Evolutionary conservation across 345 rosid species (phyloP).

Genomic region (Tarenaya hassleriana): DNA sequence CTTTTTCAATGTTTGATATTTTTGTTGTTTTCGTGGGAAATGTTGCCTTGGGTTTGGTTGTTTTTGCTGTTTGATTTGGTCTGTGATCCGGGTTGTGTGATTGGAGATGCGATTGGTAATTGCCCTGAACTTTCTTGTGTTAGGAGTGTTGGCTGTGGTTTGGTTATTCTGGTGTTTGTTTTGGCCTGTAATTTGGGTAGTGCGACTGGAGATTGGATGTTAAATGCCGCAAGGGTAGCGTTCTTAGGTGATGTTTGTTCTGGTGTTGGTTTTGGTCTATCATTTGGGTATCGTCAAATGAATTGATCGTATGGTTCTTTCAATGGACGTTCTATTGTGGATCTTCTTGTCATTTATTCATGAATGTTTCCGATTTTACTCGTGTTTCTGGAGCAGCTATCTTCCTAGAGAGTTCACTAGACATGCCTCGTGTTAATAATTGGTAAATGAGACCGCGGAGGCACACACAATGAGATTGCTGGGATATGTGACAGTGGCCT

Average conservation of each 20-base stretch:
- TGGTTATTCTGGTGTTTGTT: neutral
- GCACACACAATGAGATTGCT: neutral
- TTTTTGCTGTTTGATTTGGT: neutral
- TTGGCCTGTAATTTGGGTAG: no score
- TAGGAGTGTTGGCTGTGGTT: neutral
- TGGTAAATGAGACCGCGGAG: conserved; percentile 1
- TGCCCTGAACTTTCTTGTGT: no score
- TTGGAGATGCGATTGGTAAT: neutral
- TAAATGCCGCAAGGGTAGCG: no score
- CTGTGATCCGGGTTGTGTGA: neutral
- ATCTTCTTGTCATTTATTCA: no score
- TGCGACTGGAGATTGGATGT: no score
- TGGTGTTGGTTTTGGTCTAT: no score
- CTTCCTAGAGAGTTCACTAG: neutral
- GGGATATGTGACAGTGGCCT: no score
- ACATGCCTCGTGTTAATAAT: neutral
- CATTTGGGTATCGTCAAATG: no score
- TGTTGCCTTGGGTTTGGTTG: conserved; percentile 5
- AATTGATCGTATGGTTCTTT: no score
- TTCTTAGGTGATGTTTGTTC: no score
- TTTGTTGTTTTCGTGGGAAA: no score
- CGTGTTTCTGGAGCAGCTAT: neutral
- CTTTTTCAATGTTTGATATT: neutral
- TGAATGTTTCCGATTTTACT: neutral
- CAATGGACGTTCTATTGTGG: no score